Conservation (phyloP, 768 basidiomycete species). For the Auriscalpium microsporum region DNA sequence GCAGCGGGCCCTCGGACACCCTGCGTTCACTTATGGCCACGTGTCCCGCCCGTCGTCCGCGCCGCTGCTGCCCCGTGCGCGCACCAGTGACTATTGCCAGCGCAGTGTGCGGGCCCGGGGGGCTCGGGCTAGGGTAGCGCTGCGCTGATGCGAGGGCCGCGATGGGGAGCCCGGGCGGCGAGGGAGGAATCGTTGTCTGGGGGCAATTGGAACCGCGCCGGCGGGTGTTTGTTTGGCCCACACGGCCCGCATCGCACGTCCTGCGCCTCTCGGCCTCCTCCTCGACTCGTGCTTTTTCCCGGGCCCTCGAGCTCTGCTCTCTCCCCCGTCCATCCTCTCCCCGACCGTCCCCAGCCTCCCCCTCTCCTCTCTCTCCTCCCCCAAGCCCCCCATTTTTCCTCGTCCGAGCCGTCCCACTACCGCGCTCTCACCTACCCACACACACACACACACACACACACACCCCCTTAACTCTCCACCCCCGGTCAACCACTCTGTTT, state of each 20-base stretch:
- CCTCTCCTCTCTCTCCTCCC: background rate
- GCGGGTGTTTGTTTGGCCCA: background rate
- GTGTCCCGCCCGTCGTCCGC: background rate
- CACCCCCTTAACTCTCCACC: background rate
- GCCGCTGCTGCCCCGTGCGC: too few species aligned
- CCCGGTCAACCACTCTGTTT: background rate
- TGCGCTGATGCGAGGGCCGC: too few species aligned
- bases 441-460: background rate
- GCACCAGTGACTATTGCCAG: too few species aligned
- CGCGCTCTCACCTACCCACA: too few species aligned
- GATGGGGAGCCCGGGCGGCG: too few species aligned
- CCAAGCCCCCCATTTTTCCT: conserved; percentile 12
- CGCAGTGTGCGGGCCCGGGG: too few species aligned
- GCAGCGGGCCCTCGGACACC: background rate
- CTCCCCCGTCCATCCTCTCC: conserved; percentile 25
- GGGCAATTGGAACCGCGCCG: background rate
- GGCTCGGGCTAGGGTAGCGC: too few species aligned
- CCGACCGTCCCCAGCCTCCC: conserved; percentile 10
- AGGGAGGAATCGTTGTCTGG: background rate
- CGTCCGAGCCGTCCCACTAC: conserved; percentile 1
- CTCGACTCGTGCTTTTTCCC: conserved; percentile 21
- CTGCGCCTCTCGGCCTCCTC: conserved; percentile 7
- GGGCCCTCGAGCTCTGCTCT: conserved; percentile 25
- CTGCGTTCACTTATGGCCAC: background rate
- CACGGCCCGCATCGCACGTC: background rate